These are phyloP conservation scores for Ceriops zippeliana DNA, from an alignment of 345 rosid species.

Conservation along the genomic window DNA sequence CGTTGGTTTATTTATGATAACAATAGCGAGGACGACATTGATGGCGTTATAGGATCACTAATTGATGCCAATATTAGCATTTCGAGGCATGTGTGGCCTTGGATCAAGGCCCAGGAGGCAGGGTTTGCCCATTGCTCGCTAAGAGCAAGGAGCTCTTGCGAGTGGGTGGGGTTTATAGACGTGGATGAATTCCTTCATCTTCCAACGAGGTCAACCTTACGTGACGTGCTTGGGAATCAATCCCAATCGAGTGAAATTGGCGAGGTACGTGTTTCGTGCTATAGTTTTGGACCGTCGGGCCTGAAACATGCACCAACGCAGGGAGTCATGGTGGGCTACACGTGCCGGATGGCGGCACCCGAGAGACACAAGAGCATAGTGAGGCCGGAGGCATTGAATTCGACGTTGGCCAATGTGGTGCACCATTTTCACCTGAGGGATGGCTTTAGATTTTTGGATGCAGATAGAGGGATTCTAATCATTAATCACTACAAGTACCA, in stretches of 20 bases:
- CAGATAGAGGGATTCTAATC: conserved; percentile 46
- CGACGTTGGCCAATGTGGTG: conserved; percentile 67
- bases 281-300: conserved; percentile 79
- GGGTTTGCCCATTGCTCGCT: conserved; percentile 85
- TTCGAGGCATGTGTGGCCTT: conserved; percentile 70
- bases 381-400: conserved; percentile 65
- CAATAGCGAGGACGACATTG: conserved; percentile 69
- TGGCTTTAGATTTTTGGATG: conserved; percentile 41
- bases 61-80: conserved; percentile 34
- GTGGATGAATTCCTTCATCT: conserved; percentile 71
- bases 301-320: conserved; percentile 33
- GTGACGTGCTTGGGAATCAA: conserved; percentile 31
- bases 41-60: conserved; percentile 36
- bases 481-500: conserved; percentile 86
- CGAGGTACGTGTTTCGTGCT: conserved; percentile 57
- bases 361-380: conserved; percentile 94
- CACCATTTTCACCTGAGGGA: conserved; percentile 72
- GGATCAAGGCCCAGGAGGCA: conserved; percentile 86
- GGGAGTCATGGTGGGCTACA: conserved; percentile 70
- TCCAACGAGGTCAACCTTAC: conserved; percentile 35
- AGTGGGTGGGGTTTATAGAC: conserved; percentile 85
- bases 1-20: conserved; percentile 85
- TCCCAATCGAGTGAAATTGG: conserved; percentile 29
- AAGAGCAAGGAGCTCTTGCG: conserved; percentile 51
- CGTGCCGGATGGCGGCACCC: conserved; percentile 48